These are phyloP conservation scores for Rhynchospora pubera DNA, from an alignment of 176 grass and related monocot genomes.

Conservation along the genomic window DNA sequence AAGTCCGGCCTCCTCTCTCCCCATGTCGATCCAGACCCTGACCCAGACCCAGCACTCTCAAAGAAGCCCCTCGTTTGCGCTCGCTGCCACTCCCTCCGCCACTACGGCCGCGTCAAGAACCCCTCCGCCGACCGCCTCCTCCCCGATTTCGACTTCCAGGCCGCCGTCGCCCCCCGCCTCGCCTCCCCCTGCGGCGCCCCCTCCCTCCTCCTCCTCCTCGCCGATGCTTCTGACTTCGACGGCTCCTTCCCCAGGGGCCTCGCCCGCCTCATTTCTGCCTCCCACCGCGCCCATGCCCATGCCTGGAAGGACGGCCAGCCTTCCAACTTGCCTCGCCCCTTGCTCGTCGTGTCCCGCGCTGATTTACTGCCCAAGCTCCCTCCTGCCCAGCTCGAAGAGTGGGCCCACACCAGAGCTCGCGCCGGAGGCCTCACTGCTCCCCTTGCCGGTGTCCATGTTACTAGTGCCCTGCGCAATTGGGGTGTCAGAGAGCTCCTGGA, in stretches of 20 bases:
- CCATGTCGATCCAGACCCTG: background rate
- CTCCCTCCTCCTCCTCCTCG: constrained; percentile 72
- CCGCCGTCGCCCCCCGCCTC: constrained; percentile 47
- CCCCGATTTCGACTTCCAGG: constrained; percentile 71
- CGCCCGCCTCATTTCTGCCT: constrained; percentile 43
- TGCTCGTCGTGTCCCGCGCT: constrained; percentile 70
- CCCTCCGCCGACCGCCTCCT: constrained; percentile 56
- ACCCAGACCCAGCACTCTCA: background rate
- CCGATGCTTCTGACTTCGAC: constrained; percentile 67
- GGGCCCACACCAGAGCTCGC: constrained; percentile 47
- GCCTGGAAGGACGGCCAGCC: constrained; percentile 45
- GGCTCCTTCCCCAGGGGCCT: constrained; percentile 74
- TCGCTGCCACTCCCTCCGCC: constrained; percentile 72
- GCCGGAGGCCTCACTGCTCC: constrained; percentile 38
- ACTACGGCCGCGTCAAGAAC: constrained; percentile 65
- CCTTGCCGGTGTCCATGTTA: constrained; percentile 50
- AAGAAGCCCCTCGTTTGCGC: constrained; percentile 48
- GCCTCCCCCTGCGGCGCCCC: constrained; percentile 59
- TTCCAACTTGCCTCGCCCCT: constrained; percentile 43
- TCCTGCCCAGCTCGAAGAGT: constrained; percentile 49
- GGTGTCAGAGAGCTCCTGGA: constrained; percentile 62
- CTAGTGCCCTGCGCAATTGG: constrained; percentile 58
- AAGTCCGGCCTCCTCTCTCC: background rate
- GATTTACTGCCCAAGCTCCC: constrained; percentile 65
- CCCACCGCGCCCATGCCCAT: constrained; percentile 24